Percentiles rank a stretch among this genome's conserved stretches.
phyloP scores from a whole-genome alignment of 2,329 filamentous ascomycete species.

The Trichophyton verrucosum region DNA sequence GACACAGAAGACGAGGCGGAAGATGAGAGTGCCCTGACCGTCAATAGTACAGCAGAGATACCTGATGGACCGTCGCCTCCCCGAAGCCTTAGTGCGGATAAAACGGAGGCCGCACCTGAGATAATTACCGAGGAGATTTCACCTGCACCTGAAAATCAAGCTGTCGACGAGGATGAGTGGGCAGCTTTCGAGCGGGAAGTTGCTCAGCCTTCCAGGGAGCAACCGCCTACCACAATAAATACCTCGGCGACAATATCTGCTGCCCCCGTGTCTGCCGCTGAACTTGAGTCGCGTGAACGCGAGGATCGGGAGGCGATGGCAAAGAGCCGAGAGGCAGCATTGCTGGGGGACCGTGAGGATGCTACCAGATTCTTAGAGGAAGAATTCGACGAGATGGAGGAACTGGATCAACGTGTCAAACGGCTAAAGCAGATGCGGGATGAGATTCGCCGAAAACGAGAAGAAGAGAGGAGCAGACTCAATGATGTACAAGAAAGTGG shows the following conservation, averaged over 20 bases:
- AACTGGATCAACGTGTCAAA: conserved; percentile 58
- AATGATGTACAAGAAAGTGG: conserved; percentile 20
- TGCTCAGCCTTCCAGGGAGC: conserved; percentile 35
- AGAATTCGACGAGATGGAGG: conserved; percentile 74
- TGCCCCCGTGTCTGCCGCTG: conserved; percentile 52
- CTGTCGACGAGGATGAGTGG: conserved; percentile 67
- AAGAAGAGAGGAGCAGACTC: conserved; percentile 19
- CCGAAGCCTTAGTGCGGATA: not conserved
- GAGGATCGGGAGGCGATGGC: conserved; percentile 34
- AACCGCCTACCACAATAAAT: conserved; percentile 20
- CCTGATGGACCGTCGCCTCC: conserved; percentile 13
- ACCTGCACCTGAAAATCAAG: not conserved
- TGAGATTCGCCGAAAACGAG: conserved; percentile 39
- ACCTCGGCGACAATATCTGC: conserved; percentile 53
- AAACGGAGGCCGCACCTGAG: conserved; percentile 8
- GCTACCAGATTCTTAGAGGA: conserved; percentile 59
- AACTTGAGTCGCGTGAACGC: conserved; percentile 45
- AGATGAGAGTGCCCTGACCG: conserved; percentile 15
- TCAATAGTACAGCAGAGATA: conserved; percentile 14
- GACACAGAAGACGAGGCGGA: conserved; percentile 20
- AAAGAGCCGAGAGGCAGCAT: conserved; percentile 39
- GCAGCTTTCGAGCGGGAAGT: conserved; percentile 79
- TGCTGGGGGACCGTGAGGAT: conserved; percentile 62
- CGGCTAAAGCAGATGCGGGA: conserved; percentile 60
- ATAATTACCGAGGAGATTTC: conserved; percentile 1